Evolutionary conservation across 352 stramenopile species (phyloP).

Genomic region (Globisporangium canariense): DNA sequence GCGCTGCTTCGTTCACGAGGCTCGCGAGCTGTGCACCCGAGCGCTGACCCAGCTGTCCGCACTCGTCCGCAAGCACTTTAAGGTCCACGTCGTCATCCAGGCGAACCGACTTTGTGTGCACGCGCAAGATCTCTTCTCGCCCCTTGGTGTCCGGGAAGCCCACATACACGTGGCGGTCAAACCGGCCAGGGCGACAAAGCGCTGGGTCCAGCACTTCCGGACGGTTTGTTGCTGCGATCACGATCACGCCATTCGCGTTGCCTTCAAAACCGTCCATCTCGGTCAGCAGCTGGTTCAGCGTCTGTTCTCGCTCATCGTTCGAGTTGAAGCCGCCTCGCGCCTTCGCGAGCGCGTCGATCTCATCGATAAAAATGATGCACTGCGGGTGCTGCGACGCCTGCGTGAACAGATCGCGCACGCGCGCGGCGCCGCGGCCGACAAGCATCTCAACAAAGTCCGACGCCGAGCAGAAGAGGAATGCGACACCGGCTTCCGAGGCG

Average conservation of each 20-base stretch:
- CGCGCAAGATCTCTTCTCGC: conserved; percentile 75
- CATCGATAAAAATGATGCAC: conserved; percentile 98
- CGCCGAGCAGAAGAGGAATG: conserved; percentile 94
- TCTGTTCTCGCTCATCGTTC: conserved; percentile 96
- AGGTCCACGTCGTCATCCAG: conserved; percentile 57
- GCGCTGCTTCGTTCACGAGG: conserved; percentile 80
- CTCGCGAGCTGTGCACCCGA: conserved; percentile 75
- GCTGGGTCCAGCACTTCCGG: conserved; percentile 95
- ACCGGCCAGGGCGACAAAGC: conserved; percentile 94
- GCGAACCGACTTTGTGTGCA: conserved; percentile 61
- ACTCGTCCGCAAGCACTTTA: conserved; percentile 45
- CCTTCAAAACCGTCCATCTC: conserved; percentile 91
- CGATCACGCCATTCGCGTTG: conserved; percentile 91
- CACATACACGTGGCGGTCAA: conserved; percentile 96
- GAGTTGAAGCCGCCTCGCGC: conserved; percentile 83
- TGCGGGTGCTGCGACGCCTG: conserved; percentile 92
- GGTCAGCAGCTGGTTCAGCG: conserved; percentile 91
- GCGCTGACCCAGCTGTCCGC: conserved; percentile 51
- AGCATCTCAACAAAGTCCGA: conserved; percentile 99
- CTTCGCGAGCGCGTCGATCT: conserved; percentile 94
- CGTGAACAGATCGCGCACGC: conserved; percentile 93
- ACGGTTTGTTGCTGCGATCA: conserved; percentile 96
- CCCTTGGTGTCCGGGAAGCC: conserved; percentile 91
- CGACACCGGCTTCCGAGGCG: conserved; percentile 90
- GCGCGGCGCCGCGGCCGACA: conserved; percentile 91